Percentiles rank a stretch among this genome's conserved stretches.
Conservation (phyloP, 2,329 filamentous ascomycete species). For the Neopestalotiopsis rosae region DNA sequence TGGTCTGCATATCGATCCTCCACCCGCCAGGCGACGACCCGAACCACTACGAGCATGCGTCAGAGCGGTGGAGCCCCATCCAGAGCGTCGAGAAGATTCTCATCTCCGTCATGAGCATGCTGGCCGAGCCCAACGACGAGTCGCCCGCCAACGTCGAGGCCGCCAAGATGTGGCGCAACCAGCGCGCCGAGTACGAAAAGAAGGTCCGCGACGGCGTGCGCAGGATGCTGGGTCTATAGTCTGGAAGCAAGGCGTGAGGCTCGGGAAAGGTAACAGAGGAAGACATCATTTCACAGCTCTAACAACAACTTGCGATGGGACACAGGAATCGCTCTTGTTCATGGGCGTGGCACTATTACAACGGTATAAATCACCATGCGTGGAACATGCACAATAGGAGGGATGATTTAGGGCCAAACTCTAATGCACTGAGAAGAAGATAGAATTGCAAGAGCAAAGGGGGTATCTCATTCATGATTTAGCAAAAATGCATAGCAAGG, state of each 20-base stretch:
- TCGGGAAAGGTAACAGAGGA: too few species aligned
- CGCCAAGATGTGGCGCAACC: constrained; percentile 93
- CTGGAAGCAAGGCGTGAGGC: too few species aligned
- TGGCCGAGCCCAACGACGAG: constrained; percentile 96
- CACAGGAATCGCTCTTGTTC: too few species aligned
- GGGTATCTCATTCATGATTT: constrained; percentile 13
- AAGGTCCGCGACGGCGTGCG: constrained; percentile 84
- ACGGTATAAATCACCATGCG: not conserved
- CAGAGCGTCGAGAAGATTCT: constrained; percentile 98
- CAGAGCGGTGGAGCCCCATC: constrained; percentile 94
- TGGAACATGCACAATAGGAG: too few species aligned
- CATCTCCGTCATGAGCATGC: constrained; percentile 97
- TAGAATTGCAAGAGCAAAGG: not conserved
- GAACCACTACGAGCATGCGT: constrained; percentile 96
- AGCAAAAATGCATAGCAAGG: constrained; percentile 13
- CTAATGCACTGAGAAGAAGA: too few species aligned
- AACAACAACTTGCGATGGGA: too few species aligned
- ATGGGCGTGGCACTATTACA: too few species aligned
- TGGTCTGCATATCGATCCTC: constrained; percentile 98
- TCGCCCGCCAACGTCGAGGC: constrained; percentile 96
- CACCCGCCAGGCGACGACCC: constrained; percentile 96
- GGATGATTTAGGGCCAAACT: too few species aligned
- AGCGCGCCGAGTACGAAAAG: constrained; percentile 81
- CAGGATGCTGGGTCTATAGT: constrained; percentile 75
- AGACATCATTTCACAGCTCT: too few species aligned